Evolutionary conservation across 345 rosid genomes (phyloP), one percentile per base, ranked within the genome.

Genomic region (Pugionium dolabratum): DNA sequence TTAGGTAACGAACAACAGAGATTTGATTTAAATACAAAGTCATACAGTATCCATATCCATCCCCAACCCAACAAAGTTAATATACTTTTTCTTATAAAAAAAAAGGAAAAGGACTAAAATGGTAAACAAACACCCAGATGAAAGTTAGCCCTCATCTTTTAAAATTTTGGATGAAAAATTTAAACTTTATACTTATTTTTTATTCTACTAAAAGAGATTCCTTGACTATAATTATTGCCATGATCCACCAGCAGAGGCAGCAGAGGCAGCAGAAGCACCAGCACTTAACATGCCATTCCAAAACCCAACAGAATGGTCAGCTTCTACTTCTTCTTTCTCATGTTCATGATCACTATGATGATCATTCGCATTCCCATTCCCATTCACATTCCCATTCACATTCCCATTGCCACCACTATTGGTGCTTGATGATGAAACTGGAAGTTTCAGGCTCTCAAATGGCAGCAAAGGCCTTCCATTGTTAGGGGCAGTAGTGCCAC

Each of bases 241-340:
- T 46, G 73, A 61, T 26, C 72, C 67, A 66, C 58, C 61, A 66
- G 30, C 65, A 72, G 75, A 55, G 4, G 68, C 61, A 66, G 30
- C 65, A 72, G 75, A 55, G 4, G 68, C 41, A 53, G 75, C 33
- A 48, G 60, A 58, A 52, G 47, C 39, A 59, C 67, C 77, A 66
- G 32, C 45, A 60, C 41, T 45, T 44, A 67, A 28, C 73, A 73
- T 73, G 66, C 73, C 77, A 66, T 47, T 73, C 77, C 73, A 73
- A 47, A 66, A 73, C 48, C 77, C 77, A 60, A 18, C 73, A 46
- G 69, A 62, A 1, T 44, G 67, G 53, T 66, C 72, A 44, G 56
- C 67, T 52, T 66, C 67, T 59, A 9, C 62, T 30, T 51, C 62
- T 47, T 60, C 68, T 52, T 73, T 46, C 62, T 54, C 72, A 9